Base-by-base conservation (phyloP, 2,329 filamentous ascomycete species). In the Tetracladium maxilliforme region DNA sequence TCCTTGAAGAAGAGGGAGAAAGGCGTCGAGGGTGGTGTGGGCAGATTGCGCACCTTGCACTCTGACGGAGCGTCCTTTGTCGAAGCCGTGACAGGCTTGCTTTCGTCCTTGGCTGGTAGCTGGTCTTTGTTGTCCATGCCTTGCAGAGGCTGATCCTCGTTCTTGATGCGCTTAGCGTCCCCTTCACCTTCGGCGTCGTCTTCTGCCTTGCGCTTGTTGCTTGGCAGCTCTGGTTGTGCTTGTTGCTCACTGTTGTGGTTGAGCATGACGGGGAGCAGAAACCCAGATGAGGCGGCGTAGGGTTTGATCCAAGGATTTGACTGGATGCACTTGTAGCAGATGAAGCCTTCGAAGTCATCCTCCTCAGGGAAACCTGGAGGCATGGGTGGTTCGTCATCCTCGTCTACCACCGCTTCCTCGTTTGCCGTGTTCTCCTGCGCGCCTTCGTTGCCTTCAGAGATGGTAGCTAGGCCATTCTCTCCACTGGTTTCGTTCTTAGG, bases 281-380 rank as follows among this genome's bases (percentile, higher is more conserved):
- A 95, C 0, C 86, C 84, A 1, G 69, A 44, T 0, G 79, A 69
- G 3, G 78, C 77, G 6, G 81, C 84, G 44, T 95, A 95, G 34
- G 63, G 61, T 54, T 87, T 92, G 47, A 95, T 76, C 90, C 90
- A 98, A 0, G 84, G 81, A 38, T 84, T 70, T 2, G 83, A 70
- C 20, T 86, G 73, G 10, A 92, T 66, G 39, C 90, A 98, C 45
- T 92, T 92, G 58, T 90, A 93, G 57, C 90, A 98, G 19, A 98
- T 65, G 41, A 95, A 78, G 15, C 76, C 70, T 26, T 92, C 83
- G 36, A 98, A 98, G 16, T 78, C 72, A 15, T 93, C 83, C 40
- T 95, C 87, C 0, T 65, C 61, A 0, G 90, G 90, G 37, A 98
- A 98, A 2, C 83, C 83, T 1, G 78, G 71, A 1, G 87, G 87